phyloP scores from a whole-genome alignment of 1,139 yeast genomes.

The Pichia terricola region DNA sequence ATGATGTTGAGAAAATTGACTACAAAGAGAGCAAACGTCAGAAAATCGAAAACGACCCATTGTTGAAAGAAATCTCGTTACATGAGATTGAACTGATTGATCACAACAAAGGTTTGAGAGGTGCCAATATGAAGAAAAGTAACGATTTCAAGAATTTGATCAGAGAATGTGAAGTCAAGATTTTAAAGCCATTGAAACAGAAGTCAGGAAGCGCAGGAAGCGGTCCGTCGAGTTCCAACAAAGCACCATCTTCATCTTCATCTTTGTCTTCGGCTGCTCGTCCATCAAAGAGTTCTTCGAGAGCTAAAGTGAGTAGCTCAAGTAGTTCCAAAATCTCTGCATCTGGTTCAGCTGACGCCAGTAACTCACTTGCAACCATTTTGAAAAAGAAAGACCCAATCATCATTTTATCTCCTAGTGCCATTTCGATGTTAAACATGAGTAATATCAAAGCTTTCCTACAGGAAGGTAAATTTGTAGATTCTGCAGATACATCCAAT shows the following conservation, averaged over 20 bases:
- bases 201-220: not conserved
- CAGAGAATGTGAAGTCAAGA: conserved; percentile 57
- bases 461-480: conserved; percentile 64
- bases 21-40: conserved; percentile 10
- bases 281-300: too few species aligned
- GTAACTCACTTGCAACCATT: conserved; percentile 5
- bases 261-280: not conserved
- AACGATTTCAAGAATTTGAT: conserved; percentile 68
- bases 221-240: not conserved
- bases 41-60: conserved; percentile 41
- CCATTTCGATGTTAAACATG: conserved; percentile 79
- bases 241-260: conserved; percentile 5
- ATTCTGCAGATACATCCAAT: conserved; percentile 17
- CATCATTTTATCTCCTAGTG: conserved; percentile 85
- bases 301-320: too few species aligned
- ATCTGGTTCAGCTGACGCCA: not conserved
- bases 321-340: not conserved
- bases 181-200: conserved; percentile 25
- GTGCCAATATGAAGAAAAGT: conserved; percentile 40
- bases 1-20: conserved; percentile 15
- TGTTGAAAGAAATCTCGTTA: conserved; percentile 40
- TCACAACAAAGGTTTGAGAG: conserved; percentile 75
- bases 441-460: conserved; percentile 74
- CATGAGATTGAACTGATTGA: conserved; percentile 64
- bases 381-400: conserved; percentile 62